These are phyloP conservation scores for Dendrobium chrysotoxum DNA, from an alignment of 106 monocot genomes.

Conservation along the genomic window DNA sequence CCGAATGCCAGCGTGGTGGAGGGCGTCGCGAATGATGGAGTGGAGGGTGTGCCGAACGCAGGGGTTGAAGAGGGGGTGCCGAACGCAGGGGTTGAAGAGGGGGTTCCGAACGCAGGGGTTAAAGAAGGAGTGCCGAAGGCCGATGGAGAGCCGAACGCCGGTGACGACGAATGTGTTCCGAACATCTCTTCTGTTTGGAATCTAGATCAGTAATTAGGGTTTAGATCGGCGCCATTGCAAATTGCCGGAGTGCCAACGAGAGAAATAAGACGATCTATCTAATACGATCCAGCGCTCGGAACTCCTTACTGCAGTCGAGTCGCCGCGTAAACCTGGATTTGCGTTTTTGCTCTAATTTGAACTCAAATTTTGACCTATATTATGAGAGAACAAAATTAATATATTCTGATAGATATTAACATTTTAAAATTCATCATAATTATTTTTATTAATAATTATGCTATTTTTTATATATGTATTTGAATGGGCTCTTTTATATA, in stretches of 20 bases:
- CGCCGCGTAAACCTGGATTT: no score
- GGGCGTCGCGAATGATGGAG: constrained; percentile 19
- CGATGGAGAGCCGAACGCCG: constrained; percentile 27
- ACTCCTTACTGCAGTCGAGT: no score
- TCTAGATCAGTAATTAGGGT: not conserved
- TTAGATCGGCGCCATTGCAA: not conserved
- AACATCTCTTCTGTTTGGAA: not conserved
- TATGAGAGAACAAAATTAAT: no score
- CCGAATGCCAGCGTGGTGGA: constrained; percentile 12
- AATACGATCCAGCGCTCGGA: not conserved
- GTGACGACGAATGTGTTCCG: not conserved
- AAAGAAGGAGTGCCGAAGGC: constrained; percentile 28
- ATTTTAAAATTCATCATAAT: no score
- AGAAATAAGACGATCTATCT: not conserved
- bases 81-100: constrained; percentile 22
- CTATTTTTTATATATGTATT: no score
- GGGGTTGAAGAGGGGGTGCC: constrained; percentile 16
- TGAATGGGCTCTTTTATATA: no score
- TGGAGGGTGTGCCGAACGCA: constrained; percentile 19
- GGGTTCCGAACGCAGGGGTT: constrained; percentile 25
- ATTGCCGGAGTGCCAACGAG: not conserved
- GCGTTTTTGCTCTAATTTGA: no score
- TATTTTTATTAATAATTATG: no score
- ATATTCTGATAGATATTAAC: no score
- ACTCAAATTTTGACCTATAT: no score